Evolutionary conservation across 192 early-diverging fungal genomes (phyloP).

Genomic region (Coemansia pectinata): DNA sequence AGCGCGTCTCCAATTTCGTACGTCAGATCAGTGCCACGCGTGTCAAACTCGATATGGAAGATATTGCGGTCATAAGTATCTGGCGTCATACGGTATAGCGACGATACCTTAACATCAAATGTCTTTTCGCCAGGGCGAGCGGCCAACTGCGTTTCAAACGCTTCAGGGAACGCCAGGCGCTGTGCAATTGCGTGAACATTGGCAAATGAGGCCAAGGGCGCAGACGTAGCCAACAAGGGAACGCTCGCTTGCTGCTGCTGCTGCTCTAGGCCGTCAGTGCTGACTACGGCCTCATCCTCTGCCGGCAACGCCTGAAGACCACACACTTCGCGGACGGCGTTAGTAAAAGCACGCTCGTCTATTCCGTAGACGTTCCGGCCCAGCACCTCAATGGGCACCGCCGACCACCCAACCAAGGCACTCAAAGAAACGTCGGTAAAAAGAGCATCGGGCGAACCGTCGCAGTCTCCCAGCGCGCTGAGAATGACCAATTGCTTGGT

Average conservation of each 20-base stretch:
- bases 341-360: neutral
- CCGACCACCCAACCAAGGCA: constrained; percentile 58
- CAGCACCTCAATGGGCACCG: constrained; percentile 17
- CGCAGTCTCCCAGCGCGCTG: constrained; percentile 57
- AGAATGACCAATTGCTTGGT: constrained; percentile 74
- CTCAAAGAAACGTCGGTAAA: constrained; percentile 75
- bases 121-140: constrained; percentile 34
- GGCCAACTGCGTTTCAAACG: constrained; percentile 19
- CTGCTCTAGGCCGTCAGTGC: neutral
- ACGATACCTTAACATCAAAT: constrained; percentile 34
- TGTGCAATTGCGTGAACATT: constrained; percentile 20
- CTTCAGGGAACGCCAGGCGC: constrained; percentile 48
- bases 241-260: neutral
- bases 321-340: constrained; percentile 13
- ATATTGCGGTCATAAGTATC: constrained; percentile 90
- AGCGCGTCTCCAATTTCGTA: constrained; percentile 95
- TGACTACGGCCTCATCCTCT: neutral
- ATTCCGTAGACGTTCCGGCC: constrained; percentile 19
- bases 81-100: constrained; percentile 76
- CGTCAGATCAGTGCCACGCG: constrained; percentile 70
- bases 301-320: constrained; percentile 15
- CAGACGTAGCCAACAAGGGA: neutral
- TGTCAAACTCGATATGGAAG: constrained; percentile 96
- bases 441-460: constrained; percentile 60
- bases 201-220: constrained; percentile 5